These are phyloP conservation scores for Phaseolus coccineus DNA, from an alignment of 331 rosid species.

Conservation along the genomic window DNA sequence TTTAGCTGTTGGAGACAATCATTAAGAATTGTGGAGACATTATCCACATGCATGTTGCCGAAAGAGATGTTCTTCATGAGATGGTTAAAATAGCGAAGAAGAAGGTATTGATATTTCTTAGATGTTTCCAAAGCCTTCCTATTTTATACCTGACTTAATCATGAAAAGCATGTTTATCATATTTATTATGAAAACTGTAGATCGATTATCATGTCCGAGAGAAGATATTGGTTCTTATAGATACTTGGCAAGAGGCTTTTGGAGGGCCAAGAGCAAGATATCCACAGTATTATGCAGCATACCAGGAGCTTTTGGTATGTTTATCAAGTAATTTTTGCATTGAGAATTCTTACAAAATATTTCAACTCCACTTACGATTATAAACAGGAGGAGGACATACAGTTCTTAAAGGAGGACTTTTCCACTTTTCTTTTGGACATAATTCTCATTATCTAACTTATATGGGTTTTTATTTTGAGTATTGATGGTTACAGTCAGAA, in stretches of 20 bases:
- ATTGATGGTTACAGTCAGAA: constrained; percentile 34
- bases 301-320: constrained; percentile 91
- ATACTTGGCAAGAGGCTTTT: constrained; percentile 99
- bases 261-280: constrained; percentile 98
- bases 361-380: constrained; percentile 16
- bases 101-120: constrained; percentile 64
- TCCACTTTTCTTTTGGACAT: constrained; percentile 21
- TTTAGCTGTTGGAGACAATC: constrained; percentile 92
- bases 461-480: constrained; percentile 10
- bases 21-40: constrained; percentile 97
- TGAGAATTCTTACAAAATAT: neutral
- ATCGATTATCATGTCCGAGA: constrained; percentile 87
- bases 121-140: constrained; percentile 36
- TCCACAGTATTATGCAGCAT: constrained; percentile 93
- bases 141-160: constrained; percentile 40
- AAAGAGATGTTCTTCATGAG: constrained; percentile 90
- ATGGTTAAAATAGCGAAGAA: constrained; percentile 92
- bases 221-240: constrained; percentile 87
- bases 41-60: constrained; percentile 99
- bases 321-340: constrained; percentile 28
- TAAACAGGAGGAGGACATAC: neutral
- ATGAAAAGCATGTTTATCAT: constrained; percentile 44
- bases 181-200: constrained; percentile 64
- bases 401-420: constrained; percentile 30
- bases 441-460: constrained; percentile 22